Conservation (phyloP, 352 stramenopile genomes). For the Peronospora belbahrii region DNA sequence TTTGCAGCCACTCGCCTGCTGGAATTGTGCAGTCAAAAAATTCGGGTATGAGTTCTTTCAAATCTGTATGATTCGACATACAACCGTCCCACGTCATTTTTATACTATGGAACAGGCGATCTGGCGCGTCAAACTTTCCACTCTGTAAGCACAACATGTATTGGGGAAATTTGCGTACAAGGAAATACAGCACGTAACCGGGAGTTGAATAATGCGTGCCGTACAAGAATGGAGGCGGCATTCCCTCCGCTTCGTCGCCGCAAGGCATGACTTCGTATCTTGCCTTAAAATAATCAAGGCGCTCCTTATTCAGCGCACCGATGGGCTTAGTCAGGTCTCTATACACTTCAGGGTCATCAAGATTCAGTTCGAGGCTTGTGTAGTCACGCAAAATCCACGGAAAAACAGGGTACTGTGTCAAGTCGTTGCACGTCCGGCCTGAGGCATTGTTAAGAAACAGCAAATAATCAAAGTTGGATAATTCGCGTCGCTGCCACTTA, state of each 20-base stretch:
- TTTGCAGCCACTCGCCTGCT: constrained; percentile 90
- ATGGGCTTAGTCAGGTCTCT: constrained; percentile 91
- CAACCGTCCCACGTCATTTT: constrained; percentile 87
- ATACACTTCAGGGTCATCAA: constrained; percentile 71
- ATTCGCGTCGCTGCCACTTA: constrained; percentile 57
- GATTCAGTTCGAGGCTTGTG: constrained; percentile 60
- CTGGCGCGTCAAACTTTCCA: constrained; percentile 96
- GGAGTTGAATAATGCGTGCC: constrained; percentile 90
- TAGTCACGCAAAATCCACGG: constrained; percentile 93
- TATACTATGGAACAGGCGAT: constrained; percentile 96
- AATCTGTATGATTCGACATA: constrained; percentile 85
- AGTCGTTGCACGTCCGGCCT: constrained; percentile 73
- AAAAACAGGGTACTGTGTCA: constrained; percentile 94
- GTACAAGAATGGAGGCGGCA: constrained; percentile 94
- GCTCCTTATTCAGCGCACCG: constrained; percentile 86
- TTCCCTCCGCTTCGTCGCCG: constrained; percentile 63
- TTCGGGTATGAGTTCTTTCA: constrained; percentile 99
- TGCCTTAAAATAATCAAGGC: constrained; percentile 82
- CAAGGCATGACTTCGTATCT: constrained; percentile 87
- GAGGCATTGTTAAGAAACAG: constrained; percentile 80
- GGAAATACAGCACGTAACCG: constrained; percentile 97
- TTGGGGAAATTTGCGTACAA: constrained; percentile 93
- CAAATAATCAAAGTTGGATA: constrained; percentile 94
- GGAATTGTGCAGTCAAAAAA: constrained; percentile 90
- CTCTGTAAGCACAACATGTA: constrained; percentile 95